Conservation (phyloP, 495 filamentous ascomycete genomes). For the Aspergillus bertholletiae region DNA sequence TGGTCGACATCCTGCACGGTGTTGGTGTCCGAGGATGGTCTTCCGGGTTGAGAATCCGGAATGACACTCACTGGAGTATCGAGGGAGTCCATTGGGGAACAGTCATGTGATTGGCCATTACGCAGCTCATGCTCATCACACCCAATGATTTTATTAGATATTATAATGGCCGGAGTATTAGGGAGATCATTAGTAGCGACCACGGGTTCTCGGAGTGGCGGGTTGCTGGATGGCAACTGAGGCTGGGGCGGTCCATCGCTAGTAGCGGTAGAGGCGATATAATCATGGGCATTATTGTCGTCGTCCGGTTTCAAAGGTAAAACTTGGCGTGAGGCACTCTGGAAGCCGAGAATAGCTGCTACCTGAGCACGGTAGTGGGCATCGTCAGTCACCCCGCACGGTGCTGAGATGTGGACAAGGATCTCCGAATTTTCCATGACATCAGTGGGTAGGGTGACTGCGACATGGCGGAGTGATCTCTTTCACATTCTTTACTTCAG, state of each 20-base stretch:
- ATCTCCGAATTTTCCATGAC: conserved; percentile 47
- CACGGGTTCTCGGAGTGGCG: background rate
- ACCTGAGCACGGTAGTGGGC: conserved; percentile 59
- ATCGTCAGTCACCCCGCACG: conserved; percentile 59
- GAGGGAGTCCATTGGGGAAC: conserved; percentile 29
- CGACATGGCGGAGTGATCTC: conserved; percentile 1
- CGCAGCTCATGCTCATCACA: background rate
- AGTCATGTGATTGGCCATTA: background rate
- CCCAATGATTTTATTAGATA: background rate
- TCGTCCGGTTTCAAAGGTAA: conserved; percentile 9
- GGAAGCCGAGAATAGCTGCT: conserved; percentile 57
- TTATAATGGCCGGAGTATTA: background rate
- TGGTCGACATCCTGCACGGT: conserved; percentile 9
- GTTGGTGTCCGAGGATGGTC: background rate
- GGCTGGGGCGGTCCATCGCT: background rate
- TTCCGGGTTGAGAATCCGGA: conserved; percentile 40
- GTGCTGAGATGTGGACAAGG: conserved; percentile 65
- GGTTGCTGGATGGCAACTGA: background rate
- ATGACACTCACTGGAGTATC: conserved; percentile 44
- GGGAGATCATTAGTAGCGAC: background rate
- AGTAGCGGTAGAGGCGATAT: background rate
- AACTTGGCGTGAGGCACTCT: conserved; percentile 31
- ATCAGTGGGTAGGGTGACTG: background rate
- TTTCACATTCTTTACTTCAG: background rate
- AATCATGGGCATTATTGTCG: background rate